These are phyloP conservation scores for Aspergillus haitiensis DNA, from an alignment of 495 filamentous ascomycete species.

Conservation along the genomic window DNA sequence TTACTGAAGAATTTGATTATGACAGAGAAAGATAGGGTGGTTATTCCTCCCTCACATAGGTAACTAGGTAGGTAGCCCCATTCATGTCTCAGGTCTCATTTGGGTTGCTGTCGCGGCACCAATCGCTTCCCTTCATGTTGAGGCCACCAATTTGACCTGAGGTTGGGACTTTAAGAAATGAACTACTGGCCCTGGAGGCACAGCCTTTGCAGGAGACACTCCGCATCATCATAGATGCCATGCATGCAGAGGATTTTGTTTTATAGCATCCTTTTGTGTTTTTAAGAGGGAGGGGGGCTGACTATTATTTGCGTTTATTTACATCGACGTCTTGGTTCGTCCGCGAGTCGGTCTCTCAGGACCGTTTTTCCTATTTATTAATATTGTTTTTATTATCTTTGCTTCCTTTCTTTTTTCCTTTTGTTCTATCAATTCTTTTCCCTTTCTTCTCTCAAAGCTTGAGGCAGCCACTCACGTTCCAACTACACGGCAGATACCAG, in stretches of 20 bases:
- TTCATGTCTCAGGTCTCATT: constrained; percentile 4
- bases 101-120: constrained; percentile 1
- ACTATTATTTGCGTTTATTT: not conserved
- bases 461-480: not conserved
- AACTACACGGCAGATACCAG: too few species aligned
- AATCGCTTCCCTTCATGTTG: not conserved
- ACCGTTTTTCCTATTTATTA: not conserved
- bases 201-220: not conserved
- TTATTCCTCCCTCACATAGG: not conserved
- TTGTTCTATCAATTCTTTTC: not conserved
- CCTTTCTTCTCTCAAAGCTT: not conserved
- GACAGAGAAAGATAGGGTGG: not conserved
- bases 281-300: not conserved
- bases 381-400: not conserved
- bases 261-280: not conserved
- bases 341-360: too few species aligned
- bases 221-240: not conserved
- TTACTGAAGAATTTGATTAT: not conserved
- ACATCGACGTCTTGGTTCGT: too few species aligned
- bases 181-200: not conserved
- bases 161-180: constrained; percentile 1
- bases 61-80: not conserved
- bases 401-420: not conserved
- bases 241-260: constrained; percentile 1
- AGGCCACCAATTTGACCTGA: constrained; percentile 2